Evolutionary conservation across 2,329 filamentous ascomycete genomes (phyloP).

Genomic region (Fusarium lyarnte): DNA sequence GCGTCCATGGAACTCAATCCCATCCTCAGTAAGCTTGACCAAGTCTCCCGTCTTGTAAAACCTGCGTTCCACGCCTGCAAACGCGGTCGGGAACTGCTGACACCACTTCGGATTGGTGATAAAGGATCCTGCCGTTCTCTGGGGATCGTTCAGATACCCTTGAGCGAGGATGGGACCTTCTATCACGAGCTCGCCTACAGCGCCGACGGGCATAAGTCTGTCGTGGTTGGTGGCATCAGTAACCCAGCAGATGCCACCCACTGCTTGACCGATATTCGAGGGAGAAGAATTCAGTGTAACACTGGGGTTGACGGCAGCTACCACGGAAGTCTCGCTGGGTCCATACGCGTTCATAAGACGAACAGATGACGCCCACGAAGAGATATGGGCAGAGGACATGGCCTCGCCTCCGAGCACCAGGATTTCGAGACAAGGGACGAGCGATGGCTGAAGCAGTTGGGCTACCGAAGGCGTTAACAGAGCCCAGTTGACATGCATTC

Average conservation of each 20-base stretch:
- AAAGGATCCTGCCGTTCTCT: slow-evolving; percentile 45
- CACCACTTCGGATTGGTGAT: slow-evolving; percentile 34
- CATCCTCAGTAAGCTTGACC: slow-evolving; percentile 34
- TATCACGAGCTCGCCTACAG: slow-evolving; percentile 49
- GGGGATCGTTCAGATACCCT: slow-evolving; percentile 58
- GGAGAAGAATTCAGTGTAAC: slow-evolving; percentile 5
- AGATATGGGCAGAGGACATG: slow-evolving; percentile 31
- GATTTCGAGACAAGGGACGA: slow-evolving; percentile 16
- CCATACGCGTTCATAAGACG: slow-evolving; percentile 37
- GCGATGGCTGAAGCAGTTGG: slow-evolving; percentile 15
- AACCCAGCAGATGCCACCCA: slow-evolving; percentile 40
- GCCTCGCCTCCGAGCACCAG: slow-evolving; percentile 39
- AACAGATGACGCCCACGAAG: slow-evolving; percentile 22
- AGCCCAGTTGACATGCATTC: slow-evolving; percentile 31
- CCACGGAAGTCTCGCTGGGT: slow-evolving; percentile 33
- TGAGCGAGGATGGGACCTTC: slow-evolving; percentile 54
- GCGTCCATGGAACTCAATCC: slow-evolving; percentile 41
- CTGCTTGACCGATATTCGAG: slow-evolving; percentile 29
- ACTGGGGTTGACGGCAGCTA: slow-evolving; percentile 16
- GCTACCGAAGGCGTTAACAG: slow-evolving; percentile 35
- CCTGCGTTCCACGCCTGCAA: not conserved
- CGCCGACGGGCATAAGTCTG: slow-evolving; percentile 42
- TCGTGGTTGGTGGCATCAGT: slow-evolving; percentile 38
- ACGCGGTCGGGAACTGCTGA: not conserved
- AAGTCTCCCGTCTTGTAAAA: slow-evolving; percentile 40